Conservation (phyloP, 2,329 filamentous ascomycete species). For the Ustilaginoidea virens region DNA sequence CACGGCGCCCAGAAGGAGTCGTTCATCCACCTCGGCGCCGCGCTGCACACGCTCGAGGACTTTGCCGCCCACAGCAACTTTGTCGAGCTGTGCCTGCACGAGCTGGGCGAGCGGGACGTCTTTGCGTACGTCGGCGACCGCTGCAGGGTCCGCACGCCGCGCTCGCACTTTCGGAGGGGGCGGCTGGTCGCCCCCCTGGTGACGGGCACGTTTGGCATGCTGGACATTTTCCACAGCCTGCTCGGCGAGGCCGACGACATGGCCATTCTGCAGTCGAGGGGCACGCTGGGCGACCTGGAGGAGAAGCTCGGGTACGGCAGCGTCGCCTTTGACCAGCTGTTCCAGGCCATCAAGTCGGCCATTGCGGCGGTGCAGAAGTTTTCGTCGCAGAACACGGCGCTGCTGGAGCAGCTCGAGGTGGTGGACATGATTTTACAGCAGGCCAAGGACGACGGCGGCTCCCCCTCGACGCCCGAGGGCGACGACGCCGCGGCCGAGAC, state of each 20-base stretch:
- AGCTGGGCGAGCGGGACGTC: constrained; percentile 51
- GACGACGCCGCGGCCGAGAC: constrained; percentile 4
- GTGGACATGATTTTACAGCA: constrained; percentile 13
- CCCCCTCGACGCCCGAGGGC: constrained; percentile 6
- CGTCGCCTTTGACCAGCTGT: constrained; percentile 17
- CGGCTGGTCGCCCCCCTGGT: constrained; percentile 53
- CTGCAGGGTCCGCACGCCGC: constrained; percentile 9
- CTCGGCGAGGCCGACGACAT: constrained; percentile 37
- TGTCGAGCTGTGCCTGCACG: constrained; percentile 53
- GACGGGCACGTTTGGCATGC: constrained; percentile 37
- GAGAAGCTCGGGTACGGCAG: constrained; percentile 50
- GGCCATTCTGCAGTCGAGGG: constrained; percentile 27
- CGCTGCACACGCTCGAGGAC: constrained; percentile 58
- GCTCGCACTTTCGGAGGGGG: constrained; percentile 35
- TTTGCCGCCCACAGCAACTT: constrained; percentile 57
- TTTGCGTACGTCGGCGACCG: constrained; percentile 31
- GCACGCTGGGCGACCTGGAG: constrained; percentile 57
- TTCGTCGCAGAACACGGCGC: constrained; percentile 9
- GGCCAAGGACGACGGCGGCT: constrained; percentile 8
- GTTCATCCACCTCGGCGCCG: constrained; percentile 53
- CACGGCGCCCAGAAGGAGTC: constrained; percentile 43
- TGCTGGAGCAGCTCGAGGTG: constrained; percentile 12
- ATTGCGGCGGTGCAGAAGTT: constrained; percentile 12
- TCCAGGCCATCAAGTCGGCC: constrained; percentile 11
- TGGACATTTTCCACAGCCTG: constrained; percentile 58